A percentile compares a stretch with the other conserved stretches of the same genome.
These are phyloP conservation scores for Clonostachys rosea DNA, from an alignment of 2,329 filamentous ascomycete species.

Conservation along the genomic window DNA sequence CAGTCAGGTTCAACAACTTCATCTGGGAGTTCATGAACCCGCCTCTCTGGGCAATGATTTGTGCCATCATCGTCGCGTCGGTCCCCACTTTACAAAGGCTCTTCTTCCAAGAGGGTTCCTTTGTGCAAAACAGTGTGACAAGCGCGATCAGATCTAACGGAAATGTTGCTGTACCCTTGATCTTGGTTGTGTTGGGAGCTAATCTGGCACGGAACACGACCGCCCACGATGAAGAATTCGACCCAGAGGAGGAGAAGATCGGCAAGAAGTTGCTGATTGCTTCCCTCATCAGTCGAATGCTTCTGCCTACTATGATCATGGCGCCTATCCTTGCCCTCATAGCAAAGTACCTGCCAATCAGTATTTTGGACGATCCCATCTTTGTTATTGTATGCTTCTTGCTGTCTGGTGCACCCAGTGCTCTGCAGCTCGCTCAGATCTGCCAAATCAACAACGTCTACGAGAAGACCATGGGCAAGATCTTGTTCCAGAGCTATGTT, in stretches of 20 bases:
- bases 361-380: conserved; percentile 94
- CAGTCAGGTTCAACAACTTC: conserved; percentile 48
- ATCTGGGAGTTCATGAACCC: conserved; percentile 91
- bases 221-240: conserved; percentile 56
- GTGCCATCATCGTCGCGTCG: conserved; percentile 59
- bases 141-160: conserved; percentile 81
- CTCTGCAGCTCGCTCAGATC: conserved; percentile 92
- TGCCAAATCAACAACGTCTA: conserved; percentile 98
- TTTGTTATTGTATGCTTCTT: conserved; percentile 98
- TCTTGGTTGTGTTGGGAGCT: conserved; percentile 90
- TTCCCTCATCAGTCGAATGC: conserved; percentile 82
- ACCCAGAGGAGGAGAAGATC: conserved; percentile 65
- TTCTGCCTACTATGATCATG: conserved; percentile 89
- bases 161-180: conserved; percentile 88
- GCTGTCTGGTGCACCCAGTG: conserved; percentile 88
- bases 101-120: conserved; percentile 86
- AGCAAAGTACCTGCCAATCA: conserved; percentile 87
- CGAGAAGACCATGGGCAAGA: conserved; percentile 72
- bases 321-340: conserved; percentile 80
- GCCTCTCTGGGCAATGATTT: conserved; percentile 86
- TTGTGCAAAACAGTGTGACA: conserved; percentile 89
- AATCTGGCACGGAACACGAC: conserved; percentile 92
- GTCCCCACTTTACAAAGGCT: conserved; percentile 75
- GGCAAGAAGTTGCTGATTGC: conserved; percentile 79
- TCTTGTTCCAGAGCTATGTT: conserved; percentile 45